phyloP scores from a whole-genome alignment of 192 early-diverging fungal species.

The Coemansia furcata region DNA sequence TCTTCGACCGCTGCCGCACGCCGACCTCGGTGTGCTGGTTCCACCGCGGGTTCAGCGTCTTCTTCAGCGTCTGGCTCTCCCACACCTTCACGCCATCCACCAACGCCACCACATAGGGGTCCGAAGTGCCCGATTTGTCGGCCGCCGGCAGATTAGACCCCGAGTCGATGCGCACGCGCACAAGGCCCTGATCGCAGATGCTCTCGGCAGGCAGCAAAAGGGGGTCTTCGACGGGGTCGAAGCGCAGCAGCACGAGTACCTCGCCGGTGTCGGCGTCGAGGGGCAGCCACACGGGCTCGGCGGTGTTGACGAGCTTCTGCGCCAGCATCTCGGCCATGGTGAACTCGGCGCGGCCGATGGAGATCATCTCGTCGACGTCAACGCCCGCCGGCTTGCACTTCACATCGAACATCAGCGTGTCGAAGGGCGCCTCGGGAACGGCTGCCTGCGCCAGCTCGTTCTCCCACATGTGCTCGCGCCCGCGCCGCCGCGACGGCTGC shows the following conservation, averaged over 20 bases:
- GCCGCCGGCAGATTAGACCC: slow-evolving; percentile 64
- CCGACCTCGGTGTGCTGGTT: slow-evolving; percentile 64
- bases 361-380: slow-evolving; percentile 47
- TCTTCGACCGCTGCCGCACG: slow-evolving; percentile 56
- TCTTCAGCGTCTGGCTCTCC: slow-evolving; percentile 70
- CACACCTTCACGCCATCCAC: slow-evolving; percentile 64
- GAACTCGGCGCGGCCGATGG: slow-evolving; percentile 49
- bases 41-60: slow-evolving; percentile 70
- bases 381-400: slow-evolving; percentile 42
- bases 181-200: slow-evolving; percentile 61
- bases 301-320: slow-evolving; percentile 45
- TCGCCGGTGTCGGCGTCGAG: slow-evolving; percentile 53
- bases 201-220: slow-evolving; percentile 47
- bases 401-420: slow-evolving; percentile 40
- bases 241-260: slow-evolving; percentile 52
- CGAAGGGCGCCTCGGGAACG: slow-evolving; percentile 34
- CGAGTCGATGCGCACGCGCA: slow-evolving; percentile 59
- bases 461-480: slow-evolving; percentile 52
- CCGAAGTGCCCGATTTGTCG: slow-evolving; percentile 69
- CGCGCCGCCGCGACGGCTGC: slow-evolving; percentile 44
- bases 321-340: slow-evolving; percentile 46
- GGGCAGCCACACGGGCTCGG: slow-evolving; percentile 51
- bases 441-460: slow-evolving; percentile 49
- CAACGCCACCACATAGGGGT: slow-evolving; percentile 69
- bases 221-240: slow-evolving; percentile 48